Conservation (phyloP, 2,329 filamentous ascomycete species). For the Exophiala viscosa region DNA sequence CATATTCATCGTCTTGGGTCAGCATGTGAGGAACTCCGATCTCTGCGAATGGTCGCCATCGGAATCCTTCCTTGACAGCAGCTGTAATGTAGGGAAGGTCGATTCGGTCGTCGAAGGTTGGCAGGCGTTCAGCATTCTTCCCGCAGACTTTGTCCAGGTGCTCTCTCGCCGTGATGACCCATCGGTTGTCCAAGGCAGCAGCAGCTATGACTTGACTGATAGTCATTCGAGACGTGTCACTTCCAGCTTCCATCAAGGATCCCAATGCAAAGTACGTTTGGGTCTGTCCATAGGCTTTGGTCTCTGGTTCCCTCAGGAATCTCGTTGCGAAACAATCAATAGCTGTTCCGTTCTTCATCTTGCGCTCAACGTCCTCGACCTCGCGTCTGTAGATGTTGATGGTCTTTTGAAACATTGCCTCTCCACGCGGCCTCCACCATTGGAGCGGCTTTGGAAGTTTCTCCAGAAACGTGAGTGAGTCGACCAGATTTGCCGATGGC, state of each 20-base stretch:
- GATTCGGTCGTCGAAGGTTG: conserved; percentile 32
- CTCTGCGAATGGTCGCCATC: conserved; percentile 36
- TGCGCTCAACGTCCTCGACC: conserved; percentile 26
- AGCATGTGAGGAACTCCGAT: conserved; percentile 37
- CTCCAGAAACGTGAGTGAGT: conserved; percentile 44
- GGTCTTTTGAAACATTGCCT: conserved; percentile 35
- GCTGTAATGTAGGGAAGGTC: conserved; percentile 35
- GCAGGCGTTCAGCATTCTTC: conserved; percentile 28
- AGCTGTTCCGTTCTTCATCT: conserved; percentile 31
- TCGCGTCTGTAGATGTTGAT: conserved; percentile 29
- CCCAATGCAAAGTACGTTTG: conserved; percentile 40
- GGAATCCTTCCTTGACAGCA: conserved; percentile 33
- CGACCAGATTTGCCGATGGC: conserved; percentile 41
- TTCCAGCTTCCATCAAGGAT: conserved; percentile 47
- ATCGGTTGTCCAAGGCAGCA: conserved; percentile 46
- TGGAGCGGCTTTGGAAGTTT: conserved; percentile 44
- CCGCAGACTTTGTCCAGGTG: conserved; percentile 42
- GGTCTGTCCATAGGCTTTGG: conserved; percentile 36
- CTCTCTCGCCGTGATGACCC: conserved; percentile 42
- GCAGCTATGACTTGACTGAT: conserved; percentile 49
- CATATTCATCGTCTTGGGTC: conserved; percentile 33
- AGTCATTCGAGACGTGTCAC: conserved; percentile 49
- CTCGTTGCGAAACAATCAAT: conserved; percentile 36
- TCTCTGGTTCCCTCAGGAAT: conserved; percentile 31
- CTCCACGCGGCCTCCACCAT: conserved; percentile 42